These are phyloP conservation scores for Geotrichum armillariae DNA, from an alignment of 1,139 yeast species.

Conservation along the genomic window DNA sequence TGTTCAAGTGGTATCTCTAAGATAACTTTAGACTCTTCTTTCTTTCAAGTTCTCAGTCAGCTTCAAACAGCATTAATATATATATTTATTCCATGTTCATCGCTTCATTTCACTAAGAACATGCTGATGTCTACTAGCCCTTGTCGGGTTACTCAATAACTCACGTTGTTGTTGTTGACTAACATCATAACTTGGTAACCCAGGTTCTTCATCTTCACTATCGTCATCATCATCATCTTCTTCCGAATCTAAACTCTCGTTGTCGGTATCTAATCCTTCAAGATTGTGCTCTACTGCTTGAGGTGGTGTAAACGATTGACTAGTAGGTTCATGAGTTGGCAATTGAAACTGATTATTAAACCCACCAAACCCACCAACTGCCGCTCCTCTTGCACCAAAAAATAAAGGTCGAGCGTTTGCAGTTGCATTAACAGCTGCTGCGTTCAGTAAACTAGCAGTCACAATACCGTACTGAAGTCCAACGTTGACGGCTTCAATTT, in stretches of 20 bases:
- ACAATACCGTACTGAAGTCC: constrained; percentile 18
- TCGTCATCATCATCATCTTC: constrained; percentile 10
- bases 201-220: constrained; percentile 9
- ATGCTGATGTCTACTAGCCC: constrained; percentile 10
- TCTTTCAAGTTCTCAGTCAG: too few species aligned
- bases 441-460: constrained; percentile 18
- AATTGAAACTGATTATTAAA: neutral
- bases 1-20: too few species aligned
- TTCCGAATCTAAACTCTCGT: constrained; percentile 12
- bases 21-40: too few species aligned
- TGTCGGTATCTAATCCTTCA: constrained; percentile 18
- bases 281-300: neutral
- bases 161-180: constrained; percentile 25
- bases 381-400: constrained; percentile 6
- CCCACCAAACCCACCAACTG: constrained; percentile 1
- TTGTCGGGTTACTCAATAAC: constrained; percentile 18
- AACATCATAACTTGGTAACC: constrained; percentile 25
- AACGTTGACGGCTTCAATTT: constrained; percentile 8
- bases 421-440: constrained; percentile 20
- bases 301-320: neutral
- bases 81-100: too few species aligned
- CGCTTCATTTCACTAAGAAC: constrained; percentile 13
- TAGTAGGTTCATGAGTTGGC: neutral
- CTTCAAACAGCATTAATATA: too few species aligned
- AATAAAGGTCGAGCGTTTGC: constrained; percentile 11